Evolutionary conservation across 1,139 yeast species (phyloP), one percentile per base, ranked within the genome.

Genomic region (Pichia sorboxylosa): DNA sequence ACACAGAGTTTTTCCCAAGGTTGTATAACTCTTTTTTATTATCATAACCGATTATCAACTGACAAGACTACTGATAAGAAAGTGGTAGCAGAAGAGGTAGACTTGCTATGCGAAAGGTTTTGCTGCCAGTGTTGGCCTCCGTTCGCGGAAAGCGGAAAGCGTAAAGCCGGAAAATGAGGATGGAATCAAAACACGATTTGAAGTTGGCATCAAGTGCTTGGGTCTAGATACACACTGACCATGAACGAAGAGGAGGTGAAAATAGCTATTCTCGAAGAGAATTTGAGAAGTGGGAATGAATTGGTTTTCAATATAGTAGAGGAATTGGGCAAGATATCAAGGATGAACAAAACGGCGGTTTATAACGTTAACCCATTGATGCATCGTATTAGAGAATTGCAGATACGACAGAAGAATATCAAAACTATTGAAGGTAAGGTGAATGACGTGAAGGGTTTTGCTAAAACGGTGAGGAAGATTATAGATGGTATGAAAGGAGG

Each of bases 211-310:
- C n/a, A n/a, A n/a, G n/a, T n/a, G n/a, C n/a, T n/a, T n/a, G n/a
- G n/a, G n/a, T n/a, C n/a, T n/a, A n/a, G n/a, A n/a, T n/a, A 20
- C 11, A 9, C 22, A 20, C 11, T 20, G 27, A 7, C 13, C 17
- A 33, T 33, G 37, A 90, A 79, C 47, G 63, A 74, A 2, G 93
- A 82, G 48, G 93, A 81, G 51, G 87, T 92, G 3, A 95, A 84
- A 46, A 76, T 83, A 30, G 76, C 84, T 3, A 85, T 85, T 8
- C 63, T 85, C 27, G 81, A 81, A 36, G 92, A 81, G 48, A 78
- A 81, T 36, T 61, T 85, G 23, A 55, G 64, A 31, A 67, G 70
- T 37, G 71, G 85, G 6, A 67, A 68, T 29, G 66, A 64, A 14
- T 55, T 84, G 25, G 70, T 85, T 18, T 54, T 57, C 4, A 59